These are phyloP conservation scores for Verticillium nonalfalfae DNA, from an alignment of 2,329 filamentous ascomycete genomes.

Conservation along the genomic window DNA sequence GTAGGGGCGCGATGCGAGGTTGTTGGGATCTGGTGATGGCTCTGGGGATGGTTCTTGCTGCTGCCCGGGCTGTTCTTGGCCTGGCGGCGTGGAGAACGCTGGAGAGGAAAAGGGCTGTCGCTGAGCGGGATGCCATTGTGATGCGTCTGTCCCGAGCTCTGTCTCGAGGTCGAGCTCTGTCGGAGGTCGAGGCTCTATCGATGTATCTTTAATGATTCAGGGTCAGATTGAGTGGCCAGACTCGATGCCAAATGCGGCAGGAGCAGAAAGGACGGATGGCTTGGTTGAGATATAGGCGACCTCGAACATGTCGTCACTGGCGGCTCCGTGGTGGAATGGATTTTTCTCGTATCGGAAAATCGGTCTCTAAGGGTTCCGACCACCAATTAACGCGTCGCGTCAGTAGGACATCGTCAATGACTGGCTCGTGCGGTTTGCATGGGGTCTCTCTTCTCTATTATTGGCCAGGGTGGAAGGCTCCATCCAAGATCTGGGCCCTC, in stretches of 20 bases:
- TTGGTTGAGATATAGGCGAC: not conserved
- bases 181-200: not conserved
- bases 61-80: not conserved
- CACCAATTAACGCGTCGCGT: not conserved
- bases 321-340: not conserved
- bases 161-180: not conserved
- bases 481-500: not conserved
- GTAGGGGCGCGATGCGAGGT: not conserved
- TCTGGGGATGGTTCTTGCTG: slow-evolving; percentile 1
- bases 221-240: not conserved
- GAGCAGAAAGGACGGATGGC: not conserved
- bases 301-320: not conserved
- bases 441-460: not conserved
- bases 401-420: not conserved
- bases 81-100: slow-evolving; percentile 5
- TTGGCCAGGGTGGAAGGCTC: not conserved
- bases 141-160: not conserved
- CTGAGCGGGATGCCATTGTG: slow-evolving; percentile 8
- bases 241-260: not conserved
- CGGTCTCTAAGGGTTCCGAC: not conserved
- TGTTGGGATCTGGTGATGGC: not conserved
- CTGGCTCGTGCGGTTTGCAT: not conserved
- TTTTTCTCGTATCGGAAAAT: not conserved
- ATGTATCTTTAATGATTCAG: not conserved
- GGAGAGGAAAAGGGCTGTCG: slow-evolving; percentile 1